Evolutionary conservation across 106 monocot genomes (phyloP).

Genomic region (Alisma plantagoaquatica): DNA sequence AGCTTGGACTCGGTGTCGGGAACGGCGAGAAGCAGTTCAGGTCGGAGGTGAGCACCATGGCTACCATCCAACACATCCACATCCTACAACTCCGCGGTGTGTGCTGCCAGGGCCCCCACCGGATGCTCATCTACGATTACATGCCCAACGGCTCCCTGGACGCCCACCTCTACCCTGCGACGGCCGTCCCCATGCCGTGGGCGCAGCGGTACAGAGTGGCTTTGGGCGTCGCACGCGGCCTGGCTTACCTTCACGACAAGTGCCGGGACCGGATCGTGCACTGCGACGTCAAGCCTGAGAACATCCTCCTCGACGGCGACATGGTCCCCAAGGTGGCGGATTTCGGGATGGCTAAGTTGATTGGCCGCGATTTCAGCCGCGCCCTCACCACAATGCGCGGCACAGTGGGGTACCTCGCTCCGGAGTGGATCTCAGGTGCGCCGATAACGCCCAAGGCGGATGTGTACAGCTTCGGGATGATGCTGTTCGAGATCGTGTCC

Average conservation of each 20-base stretch:
- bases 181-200: neutral
- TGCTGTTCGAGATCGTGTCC: too few species aligned
- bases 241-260: conserved; percentile 4
- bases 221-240: neutral
- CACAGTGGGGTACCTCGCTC: too few species aligned
- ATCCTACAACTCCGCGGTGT: conserved; percentile 1
- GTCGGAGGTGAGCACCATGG: neutral
- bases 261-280: conserved; percentile 6
- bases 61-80: neutral
- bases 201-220: neutral
- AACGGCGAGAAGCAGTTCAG: conserved; percentile 6
- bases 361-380: too few species aligned
- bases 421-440: too few species aligned
- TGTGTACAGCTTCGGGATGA: too few species aligned
- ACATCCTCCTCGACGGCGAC: neutral
- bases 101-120: neutral
- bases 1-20: neutral
- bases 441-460: too few species aligned
- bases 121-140: neutral
- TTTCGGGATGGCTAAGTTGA: too few species aligned
- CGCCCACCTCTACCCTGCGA: neutral
- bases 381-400: too few species aligned
- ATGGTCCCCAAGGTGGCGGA: too few species aligned
- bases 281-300: conserved; percentile 8
- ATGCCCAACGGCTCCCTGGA: conserved; percentile 2